Evolutionary conservation across 805 yeast species (phyloP).

Genomic region (Candida incommunis): DNA sequence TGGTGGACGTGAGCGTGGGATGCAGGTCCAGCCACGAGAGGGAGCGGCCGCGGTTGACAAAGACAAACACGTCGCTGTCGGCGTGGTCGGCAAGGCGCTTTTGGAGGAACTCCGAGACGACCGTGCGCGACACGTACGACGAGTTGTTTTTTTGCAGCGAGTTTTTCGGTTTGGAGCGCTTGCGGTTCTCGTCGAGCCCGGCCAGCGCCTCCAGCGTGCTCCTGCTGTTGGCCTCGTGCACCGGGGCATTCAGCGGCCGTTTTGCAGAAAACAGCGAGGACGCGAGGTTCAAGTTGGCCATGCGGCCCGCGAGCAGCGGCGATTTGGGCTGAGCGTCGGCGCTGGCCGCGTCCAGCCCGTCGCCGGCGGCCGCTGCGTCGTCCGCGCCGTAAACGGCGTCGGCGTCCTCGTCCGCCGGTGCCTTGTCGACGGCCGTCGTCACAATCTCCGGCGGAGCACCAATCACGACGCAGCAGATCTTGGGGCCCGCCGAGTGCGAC

Average conservation of each 20-base stretch:
- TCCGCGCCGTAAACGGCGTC: slow-evolving; percentile 1
- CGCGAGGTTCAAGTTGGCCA: slow-evolving; percentile 5
- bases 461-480: background rate
- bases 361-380: slow-evolving; percentile 2
- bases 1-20: slow-evolving; percentile 4
- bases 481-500: slow-evolving; percentile 7
- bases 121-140: slow-evolving; percentile 23
- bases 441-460: background rate
- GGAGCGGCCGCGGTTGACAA: slow-evolving; percentile 23
- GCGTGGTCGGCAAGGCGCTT: slow-evolving; percentile 19
- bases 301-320: background rate
- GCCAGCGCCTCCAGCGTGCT: slow-evolving; percentile 7
- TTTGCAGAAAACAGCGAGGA: slow-evolving; percentile 6
- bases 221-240: slow-evolving; percentile 3
- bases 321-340: background rate
- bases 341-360: slow-evolving; percentile 2
- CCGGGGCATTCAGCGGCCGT: slow-evolving; percentile 1
- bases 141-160: slow-evolving; percentile 24
- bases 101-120: slow-evolving; percentile 21
- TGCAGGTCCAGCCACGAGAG: slow-evolving; percentile 21
- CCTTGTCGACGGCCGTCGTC: background rate
- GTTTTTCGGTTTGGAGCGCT: slow-evolving; percentile 20
- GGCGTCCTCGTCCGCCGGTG: slow-evolving; percentile 4
- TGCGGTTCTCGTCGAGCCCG: slow-evolving; percentile 2
- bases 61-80: slow-evolving; percentile 15